Evolutionary conservation across 2,329 filamentous ascomycete species (phyloP).

Genomic region (Cercospora sp.): DNA sequence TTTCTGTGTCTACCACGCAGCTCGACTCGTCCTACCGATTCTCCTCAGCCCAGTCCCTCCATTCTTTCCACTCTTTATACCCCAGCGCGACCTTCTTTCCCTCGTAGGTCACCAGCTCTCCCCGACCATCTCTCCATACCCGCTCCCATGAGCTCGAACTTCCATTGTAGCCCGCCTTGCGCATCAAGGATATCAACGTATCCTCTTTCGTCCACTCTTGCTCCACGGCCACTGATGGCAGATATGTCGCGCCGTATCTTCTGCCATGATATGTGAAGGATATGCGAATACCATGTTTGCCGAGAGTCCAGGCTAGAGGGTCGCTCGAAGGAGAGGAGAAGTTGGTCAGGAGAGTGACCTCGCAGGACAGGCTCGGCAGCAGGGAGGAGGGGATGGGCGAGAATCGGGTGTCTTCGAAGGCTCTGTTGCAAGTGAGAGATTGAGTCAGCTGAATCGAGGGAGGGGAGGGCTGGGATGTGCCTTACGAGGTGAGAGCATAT

Average conservation of each 20-base stretch:
- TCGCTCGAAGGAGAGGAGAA: slow-evolving; percentile 62
- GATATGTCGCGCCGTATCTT: slow-evolving; percentile 81
- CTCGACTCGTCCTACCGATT: slow-evolving; percentile 6
- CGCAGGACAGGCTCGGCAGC: slow-evolving; percentile 69
- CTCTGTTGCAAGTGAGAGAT: slow-evolving; percentile 42
- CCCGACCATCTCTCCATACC: slow-evolving; percentile 72
- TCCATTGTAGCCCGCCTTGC: slow-evolving; percentile 90
- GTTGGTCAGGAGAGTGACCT: slow-evolving; percentile 68
- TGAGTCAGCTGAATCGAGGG: neutral
- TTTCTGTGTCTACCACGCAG: neutral
- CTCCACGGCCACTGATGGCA: slow-evolving; percentile 87
- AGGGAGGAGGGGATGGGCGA: slow-evolving; percentile 64
- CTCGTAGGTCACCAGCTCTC: slow-evolving; percentile 80
- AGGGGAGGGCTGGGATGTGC: neutral
- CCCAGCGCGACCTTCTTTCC: slow-evolving; percentile 72
- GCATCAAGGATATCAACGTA: slow-evolving; percentile 83
- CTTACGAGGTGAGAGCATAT: slow-evolving; percentile 78
- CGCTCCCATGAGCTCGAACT: slow-evolving; percentile 43
- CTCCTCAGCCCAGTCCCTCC: slow-evolving; percentile 69
- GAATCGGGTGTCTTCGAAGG: slow-evolving; percentile 65
- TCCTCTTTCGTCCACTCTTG: slow-evolving; percentile 96
- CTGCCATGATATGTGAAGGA: slow-evolving; percentile 73
- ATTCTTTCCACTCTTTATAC: slow-evolving; percentile 75
- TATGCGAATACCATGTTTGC: slow-evolving; percentile 82
- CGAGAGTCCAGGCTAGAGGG: slow-evolving; percentile 81